phyloP scores from a whole-genome alignment of 2,329 filamentous ascomycete genomes.

The Tolypocladium inflatum region DNA sequence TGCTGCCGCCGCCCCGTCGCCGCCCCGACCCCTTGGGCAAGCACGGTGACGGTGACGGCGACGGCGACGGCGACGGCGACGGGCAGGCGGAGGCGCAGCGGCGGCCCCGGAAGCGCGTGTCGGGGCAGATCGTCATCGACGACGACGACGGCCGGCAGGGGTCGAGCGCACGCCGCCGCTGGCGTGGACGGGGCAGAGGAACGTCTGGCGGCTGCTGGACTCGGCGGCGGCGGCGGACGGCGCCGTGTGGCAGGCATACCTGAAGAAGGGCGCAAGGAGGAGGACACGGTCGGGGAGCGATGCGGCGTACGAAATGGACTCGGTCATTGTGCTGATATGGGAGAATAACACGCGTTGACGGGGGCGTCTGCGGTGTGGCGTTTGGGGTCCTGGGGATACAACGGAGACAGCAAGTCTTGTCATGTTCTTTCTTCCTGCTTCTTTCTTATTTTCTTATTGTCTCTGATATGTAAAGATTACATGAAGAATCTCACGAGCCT shows the following conservation, averaged over 20 bases:
- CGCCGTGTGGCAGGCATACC: conserved; percentile 37
- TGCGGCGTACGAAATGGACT: conserved; percentile 21
- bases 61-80: not conserved
- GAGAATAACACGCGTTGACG: conserved; percentile 11
- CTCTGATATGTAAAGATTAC: not conserved
- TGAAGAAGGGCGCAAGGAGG: conserved; percentile 19
- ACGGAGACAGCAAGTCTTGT: not conserved
- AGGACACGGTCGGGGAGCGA: conserved; percentile 10
- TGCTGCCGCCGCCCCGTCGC: conserved; percentile 6
- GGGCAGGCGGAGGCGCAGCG: conserved; percentile 4
- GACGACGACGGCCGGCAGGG: conserved; percentile 14
- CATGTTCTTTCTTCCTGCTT: not conserved
- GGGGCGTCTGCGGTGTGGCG: not conserved
- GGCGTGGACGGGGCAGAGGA: conserved; percentile 23
- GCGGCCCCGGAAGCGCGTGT: conserved; percentile 7
- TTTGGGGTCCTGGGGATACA: not conserved
- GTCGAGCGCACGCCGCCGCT: conserved; percentile 10
- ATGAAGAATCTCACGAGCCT: not conserved
- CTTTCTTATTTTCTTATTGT: not conserved
- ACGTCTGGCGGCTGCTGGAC: conserved; percentile 32
- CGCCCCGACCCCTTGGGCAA: not conserved
- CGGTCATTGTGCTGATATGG: conserved; percentile 32
- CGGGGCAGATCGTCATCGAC: conserved; percentile 22
- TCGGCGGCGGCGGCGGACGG: conserved; percentile 22
- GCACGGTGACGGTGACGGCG: not conserved